phyloP scores from a whole-genome alignment of 768 basidiomycete species.

The Suillus subaureus region DNA sequence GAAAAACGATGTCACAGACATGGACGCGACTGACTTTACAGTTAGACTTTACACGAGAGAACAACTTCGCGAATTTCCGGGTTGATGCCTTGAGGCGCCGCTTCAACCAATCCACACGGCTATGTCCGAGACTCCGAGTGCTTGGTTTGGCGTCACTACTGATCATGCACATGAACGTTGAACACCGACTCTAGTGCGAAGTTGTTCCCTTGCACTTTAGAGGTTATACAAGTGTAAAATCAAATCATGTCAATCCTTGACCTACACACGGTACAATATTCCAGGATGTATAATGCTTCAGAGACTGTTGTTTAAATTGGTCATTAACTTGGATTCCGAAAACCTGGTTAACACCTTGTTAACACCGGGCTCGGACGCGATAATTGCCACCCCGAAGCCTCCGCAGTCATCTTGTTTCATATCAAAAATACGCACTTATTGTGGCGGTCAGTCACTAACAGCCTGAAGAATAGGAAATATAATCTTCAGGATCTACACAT shows the following conservation, averaged over 20 bases:
- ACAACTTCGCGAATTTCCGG: constrained; percentile 31
- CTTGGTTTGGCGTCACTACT: too few species aligned
- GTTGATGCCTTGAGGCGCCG: constrained; percentile 20
- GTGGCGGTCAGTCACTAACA: neutral
- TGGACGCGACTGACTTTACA: constrained; percentile 24
- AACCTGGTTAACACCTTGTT: too few species aligned
- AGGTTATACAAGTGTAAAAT: neutral
- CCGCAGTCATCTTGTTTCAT: neutral
- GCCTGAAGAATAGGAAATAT: neutral
- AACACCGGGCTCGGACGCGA: too few species aligned
- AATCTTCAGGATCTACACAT: neutral
- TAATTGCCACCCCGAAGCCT: neutral
- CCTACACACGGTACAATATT: neutral
- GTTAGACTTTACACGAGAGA: constrained; percentile 14
- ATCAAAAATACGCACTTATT: neutral
- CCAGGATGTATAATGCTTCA: neutral
- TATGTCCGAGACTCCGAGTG: neutral
- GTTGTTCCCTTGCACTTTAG: too few species aligned
- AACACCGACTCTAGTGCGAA: too few species aligned
- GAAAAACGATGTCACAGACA: constrained; percentile 48
- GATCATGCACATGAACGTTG: too few species aligned
- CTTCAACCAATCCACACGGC: constrained; percentile 15
- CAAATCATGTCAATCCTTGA: neutral
- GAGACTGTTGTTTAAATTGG: neutral
- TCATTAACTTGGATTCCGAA: too few species aligned